Evolutionary conservation across 495 filamentous ascomycete species (phyloP).

Genomic region (Aspergillus nidulans): DNA sequence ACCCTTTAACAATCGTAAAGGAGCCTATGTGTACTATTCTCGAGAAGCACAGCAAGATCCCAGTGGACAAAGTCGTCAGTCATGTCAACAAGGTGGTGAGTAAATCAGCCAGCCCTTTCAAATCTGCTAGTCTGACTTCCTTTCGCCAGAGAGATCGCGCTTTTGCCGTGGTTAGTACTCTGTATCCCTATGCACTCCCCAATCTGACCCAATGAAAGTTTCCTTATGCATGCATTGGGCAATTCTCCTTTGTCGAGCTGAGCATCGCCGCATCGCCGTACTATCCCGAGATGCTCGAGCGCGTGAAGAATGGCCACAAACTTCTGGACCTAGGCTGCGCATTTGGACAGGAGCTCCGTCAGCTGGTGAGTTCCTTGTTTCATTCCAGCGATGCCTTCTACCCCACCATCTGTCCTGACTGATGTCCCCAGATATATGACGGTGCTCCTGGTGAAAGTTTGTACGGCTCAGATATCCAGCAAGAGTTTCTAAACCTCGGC

Average conservation of each 20-base stretch:
- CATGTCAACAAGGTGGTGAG: slow-evolving; percentile 46
- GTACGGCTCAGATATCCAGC: slow-evolving; percentile 38
- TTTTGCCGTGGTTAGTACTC: neutral
- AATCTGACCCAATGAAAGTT: slow-evolving; percentile 18
- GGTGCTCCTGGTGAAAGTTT: slow-evolving; percentile 26
- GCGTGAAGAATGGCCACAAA: slow-evolving; percentile 32
- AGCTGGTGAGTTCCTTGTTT: slow-evolving; percentile 20
- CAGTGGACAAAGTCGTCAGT: slow-evolving; percentile 35
- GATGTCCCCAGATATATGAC: slow-evolving; percentile 19
- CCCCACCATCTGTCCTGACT: neutral
- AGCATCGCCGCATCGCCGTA: slow-evolving; percentile 25
- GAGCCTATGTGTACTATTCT: slow-evolving; percentile 32
- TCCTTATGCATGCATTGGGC: slow-evolving; percentile 51
- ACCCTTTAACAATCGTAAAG: slow-evolving; percentile 15
- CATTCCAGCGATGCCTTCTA: neutral
- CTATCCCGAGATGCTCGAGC: slow-evolving; percentile 37
- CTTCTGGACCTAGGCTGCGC: slow-evolving; percentile 42
- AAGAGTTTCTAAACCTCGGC: slow-evolving; percentile 40
- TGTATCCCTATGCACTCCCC: slow-evolving; percentile 3
- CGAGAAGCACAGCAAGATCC: slow-evolving; percentile 45
- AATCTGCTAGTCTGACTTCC: neutral
- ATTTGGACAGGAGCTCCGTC: slow-evolving; percentile 37
- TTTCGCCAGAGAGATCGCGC: neutral
- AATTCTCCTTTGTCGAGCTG: slow-evolving; percentile 48
- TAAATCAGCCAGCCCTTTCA: neutral